Evolutionary conservation across 1,284 basidiomycete genomes (phyloP), one percentile per base, ranked within the genome.

Genomic region (Ustilago crameri): DNA sequence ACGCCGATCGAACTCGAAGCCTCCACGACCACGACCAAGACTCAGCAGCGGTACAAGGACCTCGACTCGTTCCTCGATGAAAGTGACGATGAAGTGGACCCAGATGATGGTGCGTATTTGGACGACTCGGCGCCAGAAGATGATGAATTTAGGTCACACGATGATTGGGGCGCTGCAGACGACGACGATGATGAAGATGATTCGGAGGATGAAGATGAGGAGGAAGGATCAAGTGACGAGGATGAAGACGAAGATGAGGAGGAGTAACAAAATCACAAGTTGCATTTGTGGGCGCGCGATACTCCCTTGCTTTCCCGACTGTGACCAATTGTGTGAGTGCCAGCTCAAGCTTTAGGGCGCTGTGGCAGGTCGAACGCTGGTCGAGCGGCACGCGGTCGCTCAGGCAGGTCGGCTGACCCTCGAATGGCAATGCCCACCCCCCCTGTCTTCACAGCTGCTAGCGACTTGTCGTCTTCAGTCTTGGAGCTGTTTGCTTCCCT

Each of bases 1-100:
- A 37, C 38, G 22, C 71, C 71, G 0, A 62, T 69, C 62, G 71
- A 69, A 14, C 51, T 62, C 7, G 65, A 68, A 12, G 14, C 64
- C 7, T 38, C 51, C 27, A 42, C 42, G 2, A 52, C 65, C 0
- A 35, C 57, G 2, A 30, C 43, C 14, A 50, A 57, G 44, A 41
- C 47, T 5, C 58, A 52, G 22, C 62, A 65, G 23, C 52, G 54
- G 49, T 81, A 80, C 49, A 77, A 76, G 48, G 77, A 81, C 34
- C 51, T 82, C 27, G 78, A 82, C 32, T 69, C 74, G 12, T 82
- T 82, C 41, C 46, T 82, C 42, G 74, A 81, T 24, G 75, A 70
- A 43, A 75, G 71, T 35, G 78, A 77, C n/a, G 72, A 78, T 0
- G 76, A 80, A 7, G 54, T 61, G 24, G 56, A 58, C n/a, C n/a